Evolutionary conservation across 306 rosid species (phyloP).

Genomic region (Vicia sativa): DNA sequence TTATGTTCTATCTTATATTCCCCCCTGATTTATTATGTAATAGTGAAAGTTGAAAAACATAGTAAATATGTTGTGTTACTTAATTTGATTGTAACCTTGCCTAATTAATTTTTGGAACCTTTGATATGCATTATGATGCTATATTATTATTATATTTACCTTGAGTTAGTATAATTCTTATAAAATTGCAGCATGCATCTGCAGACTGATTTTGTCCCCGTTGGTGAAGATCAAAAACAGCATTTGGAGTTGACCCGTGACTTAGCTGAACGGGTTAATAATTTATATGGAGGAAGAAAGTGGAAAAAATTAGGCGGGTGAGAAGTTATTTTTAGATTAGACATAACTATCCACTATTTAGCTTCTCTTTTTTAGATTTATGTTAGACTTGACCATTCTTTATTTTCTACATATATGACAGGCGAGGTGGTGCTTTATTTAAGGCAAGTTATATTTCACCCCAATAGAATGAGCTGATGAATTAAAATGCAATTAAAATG

Average conservation of each 20-base stretch:
- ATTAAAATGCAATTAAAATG: constrained; percentile 31
- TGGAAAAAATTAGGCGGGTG: constrained; percentile 99
- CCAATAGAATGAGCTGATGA: constrained; percentile 29
- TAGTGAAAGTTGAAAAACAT: constrained; percentile 29
- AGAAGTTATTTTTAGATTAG: constrained; percentile 39
- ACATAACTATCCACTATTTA: constrained; percentile 17
- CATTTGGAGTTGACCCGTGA: constrained; percentile 95
- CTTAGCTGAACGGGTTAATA: constrained; percentile 86
- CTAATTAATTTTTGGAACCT: constrained; percentile 26
- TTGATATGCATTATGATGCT: constrained; percentile 36
- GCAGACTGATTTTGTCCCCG: constrained; percentile 95
- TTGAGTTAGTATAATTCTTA: constrained; percentile 48
- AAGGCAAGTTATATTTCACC: constrained; percentile 61
- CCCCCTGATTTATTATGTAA: constrained; percentile 14
- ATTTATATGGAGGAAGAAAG: constrained; percentile 90
- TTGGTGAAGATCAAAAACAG: constrained; percentile 99
- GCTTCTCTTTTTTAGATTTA: constrained; percentile 23
- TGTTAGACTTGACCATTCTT: constrained; percentile 37
- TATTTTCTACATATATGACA: constrained; percentile 52
- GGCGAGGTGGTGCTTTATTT: constrained; percentile 84
- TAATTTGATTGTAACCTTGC: constrained; percentile 22
- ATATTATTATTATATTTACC: constrained; percentile 28
- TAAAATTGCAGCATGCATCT: constrained; percentile 47
- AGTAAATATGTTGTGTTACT: constrained; percentile 31
- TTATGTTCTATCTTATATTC: constrained; percentile 14